Evolutionary conservation across 169 alveolate genomes (phyloP), one percentile per base, ranked within the genome.

Genomic region (Cyclospora cayetanensis): DNA sequence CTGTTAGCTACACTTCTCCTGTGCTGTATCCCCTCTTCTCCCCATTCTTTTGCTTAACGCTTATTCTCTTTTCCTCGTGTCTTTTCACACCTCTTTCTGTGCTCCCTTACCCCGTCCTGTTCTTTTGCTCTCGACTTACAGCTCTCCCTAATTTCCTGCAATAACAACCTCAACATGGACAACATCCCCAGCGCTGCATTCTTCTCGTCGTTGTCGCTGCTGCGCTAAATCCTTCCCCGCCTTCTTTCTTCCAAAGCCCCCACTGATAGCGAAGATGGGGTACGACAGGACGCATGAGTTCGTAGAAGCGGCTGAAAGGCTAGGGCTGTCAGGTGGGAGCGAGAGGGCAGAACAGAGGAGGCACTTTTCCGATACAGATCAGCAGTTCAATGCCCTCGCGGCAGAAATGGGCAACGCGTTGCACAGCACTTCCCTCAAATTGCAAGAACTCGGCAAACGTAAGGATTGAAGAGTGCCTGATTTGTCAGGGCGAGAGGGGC

Each of bases 351-450:
- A 0, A 11, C 60, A 34, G 25, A 41, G 39, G 7, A 52, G 60
- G 2, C 37, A 35, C 20, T 31, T 60, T 20, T 41, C 66, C 4
- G 65, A 31, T 41, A 27, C 87, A 11, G 95, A 93, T 12, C 76
- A 76, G 9, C 86, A 74, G 35, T 93, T 93, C 74, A 93, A 91
- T 29, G 65, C 90, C 35, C 9, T 87, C 3, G 95, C 95, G 0
- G 87, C 92, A 1, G 95, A 93, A 43, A 77, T 93, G 43, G 93
- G 94, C 65, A 90, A 68, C 25, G 92, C 83, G 72, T 66, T 93
- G 94, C 91, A 91, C 29, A 39, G 91, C 37, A 85, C 94, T 12
- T 88, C 93, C 41, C 27, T 91, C 35, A 93, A 93, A 37, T 79
- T 93, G 25, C 90, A 91, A 41, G 95, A 93, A 63, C 92, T 86